Conservation (phyloP, 352 stramenopile species). For the Globisporangium viniferum region DNA sequence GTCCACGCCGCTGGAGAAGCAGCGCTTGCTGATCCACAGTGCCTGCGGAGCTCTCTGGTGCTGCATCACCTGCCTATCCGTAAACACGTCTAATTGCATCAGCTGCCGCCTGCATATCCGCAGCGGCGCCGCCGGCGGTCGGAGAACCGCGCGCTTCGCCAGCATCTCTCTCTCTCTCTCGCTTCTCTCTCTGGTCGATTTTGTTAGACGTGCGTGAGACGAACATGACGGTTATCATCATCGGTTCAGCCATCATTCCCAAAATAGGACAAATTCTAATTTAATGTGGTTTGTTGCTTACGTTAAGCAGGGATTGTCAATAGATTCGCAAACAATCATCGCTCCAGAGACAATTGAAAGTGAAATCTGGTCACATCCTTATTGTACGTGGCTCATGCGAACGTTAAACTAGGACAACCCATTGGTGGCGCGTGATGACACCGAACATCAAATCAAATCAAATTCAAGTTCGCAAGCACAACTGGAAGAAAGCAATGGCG, state of each 20-base stretch:
- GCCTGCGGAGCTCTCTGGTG: background rate
- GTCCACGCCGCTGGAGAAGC: constrained; percentile 49
- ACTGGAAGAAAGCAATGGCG: background rate
- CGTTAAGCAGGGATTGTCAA: too few species aligned
- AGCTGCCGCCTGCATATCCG: background rate
- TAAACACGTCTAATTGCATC: background rate
- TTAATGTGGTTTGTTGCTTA: background rate
- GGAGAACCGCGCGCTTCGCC: background rate
- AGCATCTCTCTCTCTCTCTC: constrained; percentile 1
- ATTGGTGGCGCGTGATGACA: background rate
- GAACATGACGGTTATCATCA: background rate
- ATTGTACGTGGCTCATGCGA: background rate
- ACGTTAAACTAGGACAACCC: background rate
- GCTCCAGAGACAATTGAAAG: too few species aligned
- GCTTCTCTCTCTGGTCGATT: background rate
- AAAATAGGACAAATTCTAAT: background rate
- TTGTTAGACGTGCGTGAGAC: background rate
- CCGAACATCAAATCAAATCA: background rate
- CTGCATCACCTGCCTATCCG: background rate
- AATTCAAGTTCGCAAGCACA: background rate
- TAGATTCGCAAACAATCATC: too few species aligned
- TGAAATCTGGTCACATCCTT: background rate
- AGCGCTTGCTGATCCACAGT: background rate
- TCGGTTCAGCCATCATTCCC: background rate
- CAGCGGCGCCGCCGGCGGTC: background rate